Base-by-base conservation (phyloP, 83 land plant species). In the Isoetes engelmannii region DNA sequence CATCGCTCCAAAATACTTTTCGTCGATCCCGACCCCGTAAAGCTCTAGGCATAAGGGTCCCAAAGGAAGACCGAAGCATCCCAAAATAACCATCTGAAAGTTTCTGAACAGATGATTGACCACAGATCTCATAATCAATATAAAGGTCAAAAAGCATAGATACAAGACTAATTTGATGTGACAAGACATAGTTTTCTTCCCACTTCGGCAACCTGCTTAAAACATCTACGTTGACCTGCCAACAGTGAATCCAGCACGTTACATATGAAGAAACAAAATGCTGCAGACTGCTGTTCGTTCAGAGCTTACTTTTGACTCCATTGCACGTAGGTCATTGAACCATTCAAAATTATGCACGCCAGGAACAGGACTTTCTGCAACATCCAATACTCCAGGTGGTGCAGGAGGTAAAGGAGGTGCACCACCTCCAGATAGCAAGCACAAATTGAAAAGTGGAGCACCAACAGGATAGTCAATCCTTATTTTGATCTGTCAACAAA, bases 381-480 rank as follows among this genome's bases (percentile, higher is more conserved):
- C 69, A 71, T 57, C 68, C 44, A 72, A 45, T 6, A 65, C 49
- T 6, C 79, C 79, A 57, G 57, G 54, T 47, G 79, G 74, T 19
- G 74, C 49, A 5, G 69, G 41, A 28, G 74, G 79, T n/a, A 72
- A 47, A 46, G 45, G 59, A 48, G 66, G 48, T 15, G 48, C 28
- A 37, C 53, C 10, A 19, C 19, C 65, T 44, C 51, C 75, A 18
- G 79, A 65, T 43, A 71, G 41, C 37, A 63, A 10, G 12, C 62
- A 48, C 12, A 76, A 15, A 42, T 55, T 48, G 37, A 76, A 76
- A 8, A n/a, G 17, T 47, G 79, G 79, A 10, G 75, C 63, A 44
- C 79, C 69, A 21, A 48, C 28, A 50, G 79, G 79, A 71, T 76
- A 71, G 43, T 76, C 79, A 43, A 67, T n/a, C 48, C 62, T 28